These are phyloP conservation scores for Candolleomyces efflorescens DNA, from an alignment of 768 basidiomycete genomes.

Conservation along the genomic window DNA sequence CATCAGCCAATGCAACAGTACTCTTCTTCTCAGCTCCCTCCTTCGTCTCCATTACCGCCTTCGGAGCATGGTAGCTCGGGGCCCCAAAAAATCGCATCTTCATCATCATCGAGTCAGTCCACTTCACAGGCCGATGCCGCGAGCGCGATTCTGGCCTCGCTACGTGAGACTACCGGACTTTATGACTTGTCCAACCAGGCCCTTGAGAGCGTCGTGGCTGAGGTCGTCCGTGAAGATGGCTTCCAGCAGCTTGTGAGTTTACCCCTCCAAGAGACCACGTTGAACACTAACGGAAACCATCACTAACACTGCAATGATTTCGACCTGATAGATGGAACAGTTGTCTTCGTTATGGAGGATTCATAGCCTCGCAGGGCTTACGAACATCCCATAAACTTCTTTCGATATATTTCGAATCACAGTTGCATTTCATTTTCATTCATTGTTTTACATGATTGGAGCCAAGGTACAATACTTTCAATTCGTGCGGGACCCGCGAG, in stretches of 20 bases:
- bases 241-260: slow-evolving; percentile 72
- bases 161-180: slow-evolving; percentile 43
- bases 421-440: not conserved
- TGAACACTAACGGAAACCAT: not conserved
- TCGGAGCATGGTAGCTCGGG: not conserved
- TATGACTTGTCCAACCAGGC: slow-evolving; percentile 48
- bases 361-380: slow-evolving; percentile 7
- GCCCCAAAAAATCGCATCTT: not conserved
- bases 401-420: not conserved
- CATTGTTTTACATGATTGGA: not conserved
- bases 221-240: slow-evolving; percentile 70
- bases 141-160: slow-evolving; percentile 28
- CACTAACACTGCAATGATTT: not conserved
- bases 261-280: too few relatives aligned
- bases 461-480: too few relatives aligned
- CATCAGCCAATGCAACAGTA: not conserved
- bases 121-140: slow-evolving; percentile 3
- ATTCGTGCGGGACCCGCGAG: too few relatives aligned
- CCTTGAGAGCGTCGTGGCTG: slow-evolving; percentile 54
- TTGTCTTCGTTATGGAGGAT: slow-evolving; percentile 15
- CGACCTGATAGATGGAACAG: slow-evolving; percentile 12
- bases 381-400: not conserved
- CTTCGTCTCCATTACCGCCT: not conserved
- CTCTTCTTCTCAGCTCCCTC: not conserved
- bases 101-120: not conserved